phyloP scores from a whole-genome alignment of 1,139 yeast species.

The Candida sp. region DNA sequence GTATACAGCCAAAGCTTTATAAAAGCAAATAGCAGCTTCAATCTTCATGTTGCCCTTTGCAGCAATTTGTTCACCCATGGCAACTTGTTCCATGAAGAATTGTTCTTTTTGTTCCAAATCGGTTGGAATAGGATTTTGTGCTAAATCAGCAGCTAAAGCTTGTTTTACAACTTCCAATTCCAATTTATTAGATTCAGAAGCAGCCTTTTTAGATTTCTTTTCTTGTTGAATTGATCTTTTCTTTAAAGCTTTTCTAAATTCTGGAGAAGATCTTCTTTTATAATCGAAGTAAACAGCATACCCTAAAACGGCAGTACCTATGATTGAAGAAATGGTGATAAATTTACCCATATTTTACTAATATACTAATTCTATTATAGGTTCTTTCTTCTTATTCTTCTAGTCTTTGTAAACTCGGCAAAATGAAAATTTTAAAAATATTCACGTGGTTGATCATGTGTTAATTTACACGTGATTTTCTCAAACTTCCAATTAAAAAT shows the following conservation, averaged over 20 bases:
- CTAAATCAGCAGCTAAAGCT: constrained; percentile 62
- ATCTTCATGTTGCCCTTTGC: constrained; percentile 56
- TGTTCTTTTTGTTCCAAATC: constrained; percentile 67
- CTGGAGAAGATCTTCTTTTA: constrained; percentile 77
- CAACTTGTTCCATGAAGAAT: constrained; percentile 80
- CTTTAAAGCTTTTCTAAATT: constrained; percentile 75
- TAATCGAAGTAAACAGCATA: constrained; percentile 91
- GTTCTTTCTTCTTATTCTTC: not conserved
- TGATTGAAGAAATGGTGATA: constrained; percentile 50
- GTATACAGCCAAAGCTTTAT: constrained; percentile 91
- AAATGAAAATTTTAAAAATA: no score
- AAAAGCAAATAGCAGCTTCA: constrained; percentile 85
- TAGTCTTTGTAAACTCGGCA: no score
- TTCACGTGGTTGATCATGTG: no score
- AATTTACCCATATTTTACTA: constrained; percentile 28
- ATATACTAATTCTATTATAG: not conserved
- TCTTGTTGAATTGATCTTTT: constrained; percentile 59
- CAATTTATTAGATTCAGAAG: constrained; percentile 57
- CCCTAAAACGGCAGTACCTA: constrained; percentile 57
- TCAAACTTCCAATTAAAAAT: no score
- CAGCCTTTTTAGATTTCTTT: constrained; percentile 53
- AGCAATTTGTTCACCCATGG: constrained; percentile 75
- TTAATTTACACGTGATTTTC: not conserved
- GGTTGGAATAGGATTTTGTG: constrained; percentile 72
- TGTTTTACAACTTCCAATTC: constrained; percentile 59